Base-by-base conservation (phyloP, 345 rosid species). In the Murraya koenigii region DNA sequence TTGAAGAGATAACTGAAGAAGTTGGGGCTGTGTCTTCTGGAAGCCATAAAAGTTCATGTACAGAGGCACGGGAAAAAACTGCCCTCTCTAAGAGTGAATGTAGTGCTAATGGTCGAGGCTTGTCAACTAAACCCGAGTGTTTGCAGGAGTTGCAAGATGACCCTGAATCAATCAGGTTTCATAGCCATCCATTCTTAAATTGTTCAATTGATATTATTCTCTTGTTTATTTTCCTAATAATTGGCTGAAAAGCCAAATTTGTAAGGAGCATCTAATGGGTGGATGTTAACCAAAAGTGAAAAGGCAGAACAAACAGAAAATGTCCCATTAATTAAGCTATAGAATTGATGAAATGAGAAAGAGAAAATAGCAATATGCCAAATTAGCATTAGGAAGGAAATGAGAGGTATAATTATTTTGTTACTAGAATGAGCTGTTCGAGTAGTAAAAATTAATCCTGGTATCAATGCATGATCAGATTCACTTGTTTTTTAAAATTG, bases 1-100 rank as follows among this genome's bases (percentile, higher is more conserved):
- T 93, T 81, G 95, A 92, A 89, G 98, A 93, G 69, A 88, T 92
- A 81, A 87, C 89, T 73, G 98, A 91, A 85, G 91, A 91, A 80
- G 80, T 32, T 41, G 78, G 26, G 78, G 59, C 81, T 52, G 63
- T 61, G 65, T 75, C 90, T 74, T 87, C 88, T 60, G 80, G 73
- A 71, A 85, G 67, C 69, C 82, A 35, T 78, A 63, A 66, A 80
- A 85, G 78, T 66, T 38, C 78, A 35, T 77, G 85, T 23, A 66
- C 73, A 69, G 84, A 80, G 60, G 85, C 79, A 55, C 81, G 23
- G 73, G 85, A 78, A 73, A 78, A 76, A 33, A 66, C 47, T 52
- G 73, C 76, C 70, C 38, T 65, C 13, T 77, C 69, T 30, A 80
- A 63, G 44, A 74, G 28, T 79, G 81, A 62, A 36, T 75, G 52